Base-by-base conservation (phyloP, 208 protist species). In the Trypanosoma theileri region DNA sequence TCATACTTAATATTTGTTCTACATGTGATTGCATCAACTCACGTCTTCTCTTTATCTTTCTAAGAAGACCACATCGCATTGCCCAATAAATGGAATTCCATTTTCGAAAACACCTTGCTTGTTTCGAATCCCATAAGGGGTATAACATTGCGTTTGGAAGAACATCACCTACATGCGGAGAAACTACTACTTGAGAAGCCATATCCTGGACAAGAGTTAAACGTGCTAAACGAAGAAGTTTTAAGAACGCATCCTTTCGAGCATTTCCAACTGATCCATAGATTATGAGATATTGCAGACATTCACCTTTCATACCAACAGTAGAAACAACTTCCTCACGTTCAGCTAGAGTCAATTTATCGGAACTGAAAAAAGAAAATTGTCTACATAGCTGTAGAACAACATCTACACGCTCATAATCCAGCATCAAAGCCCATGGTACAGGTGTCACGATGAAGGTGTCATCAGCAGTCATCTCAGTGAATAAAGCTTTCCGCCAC, bases 371-470 rank as follows among this genome's bases (percentile, higher is more conserved):
- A 35, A 88, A 81, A 24, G 81, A 76, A 55, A 92, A 77, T 54
- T 80, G 59, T 17, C 77, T 77, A 40, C 86, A 75, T 4, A 92
- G 59, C 9, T 76, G 60, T 51, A 77, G 66, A 26, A 90, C 78
- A 31, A 74, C 75, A 72, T 92, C 89, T 7, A 55, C 64, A 26
- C 73, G 77, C 67, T 95, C 89, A 64, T 95, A 95, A 21, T 92
- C 81, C 3, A 85, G 73, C 59, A 95, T 77, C 3, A 74, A 63
- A 40, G 44, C 59, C 89, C 89, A 94, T 61, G 54, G 40, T 41
- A 68, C 41, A 8, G 72, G 67, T 46, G 77, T 62, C 11, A 51
- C 17, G 14, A 31, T 26, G 58, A 77, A 54, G n/a, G 21, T 58
- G 12, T 56, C 64, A 45, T 69, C 70, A 28, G 26, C 66, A 51